A percentile compares a stretch with the other conserved stretches of the same genome.
These are phyloP conservation scores for Croton laevigatus DNA, from an alignment of 441 rosid genomes.

Conservation along the genomic window DNA sequence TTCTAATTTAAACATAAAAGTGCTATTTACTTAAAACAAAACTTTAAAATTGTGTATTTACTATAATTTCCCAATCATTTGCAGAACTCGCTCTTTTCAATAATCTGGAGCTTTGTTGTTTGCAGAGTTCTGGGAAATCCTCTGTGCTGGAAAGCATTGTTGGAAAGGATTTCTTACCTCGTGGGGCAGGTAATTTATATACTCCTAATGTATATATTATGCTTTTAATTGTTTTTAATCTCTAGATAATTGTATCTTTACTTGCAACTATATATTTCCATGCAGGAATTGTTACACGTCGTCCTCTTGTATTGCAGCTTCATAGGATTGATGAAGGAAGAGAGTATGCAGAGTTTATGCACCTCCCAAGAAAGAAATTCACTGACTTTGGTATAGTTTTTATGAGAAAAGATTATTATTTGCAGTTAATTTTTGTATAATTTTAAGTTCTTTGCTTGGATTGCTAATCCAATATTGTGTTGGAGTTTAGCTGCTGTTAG, in stretches of 20 bases:
- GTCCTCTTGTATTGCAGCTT: slow-evolving; percentile 96
- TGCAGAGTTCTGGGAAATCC: slow-evolving; percentile 94
- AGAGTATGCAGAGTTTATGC: slow-evolving; percentile 95
- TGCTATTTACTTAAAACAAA: too few species aligned
- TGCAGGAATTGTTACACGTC: slow-evolving; percentile 69
- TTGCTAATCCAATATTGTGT: slow-evolving; percentile 18
- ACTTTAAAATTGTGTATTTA: too few species aligned
- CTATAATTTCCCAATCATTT: too few species aligned
- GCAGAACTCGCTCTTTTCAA: neutral
- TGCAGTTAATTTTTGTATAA: neutral
- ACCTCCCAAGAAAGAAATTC: slow-evolving; percentile 77
- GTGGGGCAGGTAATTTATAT: slow-evolving; percentile 72
- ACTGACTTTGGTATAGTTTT: slow-evolving; percentile 64
- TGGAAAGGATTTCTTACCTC: slow-evolving; percentile 95
- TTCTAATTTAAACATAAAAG: too few species aligned
- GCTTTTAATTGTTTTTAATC: slow-evolving; percentile 12
- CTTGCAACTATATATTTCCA: neutral
- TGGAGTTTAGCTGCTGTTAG: slow-evolving; percentile 69
- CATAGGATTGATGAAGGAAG: slow-evolving; percentile 85
- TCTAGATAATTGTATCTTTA: neutral
- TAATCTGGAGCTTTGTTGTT: neutral
- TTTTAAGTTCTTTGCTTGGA: slow-evolving; percentile 2
- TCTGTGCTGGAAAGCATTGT: slow-evolving; percentile 91
- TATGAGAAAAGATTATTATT: neutral
- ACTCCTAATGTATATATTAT: neutral